A percentile compares a stretch with the other conserved stretches of the same genome.
These are phyloP conservation scores for Macadamia integrifolia DNA, from an alignment of 164 flowering plant genomes.

Conservation along the genomic window DNA sequence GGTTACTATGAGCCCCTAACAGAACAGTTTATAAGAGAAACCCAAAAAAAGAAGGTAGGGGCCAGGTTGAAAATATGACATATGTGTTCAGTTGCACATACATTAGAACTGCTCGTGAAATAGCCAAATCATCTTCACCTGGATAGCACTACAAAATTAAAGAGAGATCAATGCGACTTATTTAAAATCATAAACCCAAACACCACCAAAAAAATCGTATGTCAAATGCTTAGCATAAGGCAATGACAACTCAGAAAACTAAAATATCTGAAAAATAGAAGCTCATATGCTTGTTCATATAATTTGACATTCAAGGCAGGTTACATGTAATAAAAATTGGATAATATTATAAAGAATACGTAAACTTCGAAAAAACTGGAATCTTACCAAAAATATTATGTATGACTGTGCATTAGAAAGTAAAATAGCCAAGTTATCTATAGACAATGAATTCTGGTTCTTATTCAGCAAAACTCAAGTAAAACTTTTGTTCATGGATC, in stretches of 20 bases:
- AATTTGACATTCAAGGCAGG: too few relatives aligned
- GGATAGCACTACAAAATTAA: slow-evolving; percentile 79
- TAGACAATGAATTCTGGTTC: not conserved
- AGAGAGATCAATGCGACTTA: slow-evolving; percentile 7
- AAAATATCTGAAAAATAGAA: not conserved
- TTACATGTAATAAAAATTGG: not conserved
- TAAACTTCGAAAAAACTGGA: not conserved
- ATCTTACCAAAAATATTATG: not conserved
- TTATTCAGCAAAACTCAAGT: not conserved
- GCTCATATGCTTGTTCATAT: not conserved
- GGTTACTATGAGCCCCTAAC: too few relatives aligned
- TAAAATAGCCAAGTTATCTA: not conserved
- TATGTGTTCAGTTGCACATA: slow-evolving; percentile 29
- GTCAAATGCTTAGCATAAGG: too few relatives aligned
- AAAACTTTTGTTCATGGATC: not conserved
- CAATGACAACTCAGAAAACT: too few relatives aligned
- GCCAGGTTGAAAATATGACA: not conserved
- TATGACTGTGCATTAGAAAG: not conserved
- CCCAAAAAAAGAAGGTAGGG: not conserved
- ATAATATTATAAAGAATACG: not conserved
- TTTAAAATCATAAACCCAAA: not conserved
- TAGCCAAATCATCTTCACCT: slow-evolving; percentile 96
- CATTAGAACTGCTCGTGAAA: slow-evolving; percentile 84
- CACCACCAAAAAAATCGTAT: not conserved
- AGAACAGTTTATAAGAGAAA: not conserved